Evolutionary conservation across 2,329 filamentous ascomycete genomes (phyloP), one percentile per base, ranked within the genome.

Genomic region (Colletotrichum falcatum): DNA sequence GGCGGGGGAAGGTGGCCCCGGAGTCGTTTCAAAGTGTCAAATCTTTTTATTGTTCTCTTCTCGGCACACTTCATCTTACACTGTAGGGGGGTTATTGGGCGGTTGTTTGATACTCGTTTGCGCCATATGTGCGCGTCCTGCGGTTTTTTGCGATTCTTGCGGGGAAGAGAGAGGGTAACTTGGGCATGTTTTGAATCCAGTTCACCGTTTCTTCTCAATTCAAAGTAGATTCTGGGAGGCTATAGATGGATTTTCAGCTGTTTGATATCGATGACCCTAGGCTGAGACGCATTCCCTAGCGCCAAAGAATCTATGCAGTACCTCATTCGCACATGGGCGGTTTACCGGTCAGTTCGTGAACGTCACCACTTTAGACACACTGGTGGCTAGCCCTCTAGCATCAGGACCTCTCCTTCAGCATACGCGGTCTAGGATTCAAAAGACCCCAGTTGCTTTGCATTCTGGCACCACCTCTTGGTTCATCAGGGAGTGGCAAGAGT

Each of bases 171-270:
- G 35, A 56, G 44, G 44, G 53, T 35, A 28, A n/a, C 51, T 46
- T 30, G 51, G 44, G 51, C 49, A 56, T 23, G 42, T 46, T 16
- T 23, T 23, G 62, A n/a, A n/a, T 16, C 20, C 42, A 28, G 37
- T 33, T 23, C 48, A 51, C 35, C 37, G 8, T 35, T 37, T 46
- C 14, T 49, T 30, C 37, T 54, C 23, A 42, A 20, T 26, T 55
- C 18, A 11, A 46, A 55, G 18, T 30, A 48, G 20, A 33, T 48
- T 42, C 5, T 39, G 67, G 64, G 64, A 51, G 67, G 63, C 49
- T 70, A 67, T 70, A 59, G 67, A 70, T 67, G 67, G 58, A 61
- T 42, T 20, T 67, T 67, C 26, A 44, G 63, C 58, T 67, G 44
- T 70, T 62, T 70, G 64, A 62, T 67, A 61, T 70, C 51, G 51